A percentile compares a stretch with the other conserved stretches of the same genome.
Evolutionary conservation across 2,329 filamentous ascomycete species (phyloP).

Genomic region (Monosporascus sp.): DNA sequence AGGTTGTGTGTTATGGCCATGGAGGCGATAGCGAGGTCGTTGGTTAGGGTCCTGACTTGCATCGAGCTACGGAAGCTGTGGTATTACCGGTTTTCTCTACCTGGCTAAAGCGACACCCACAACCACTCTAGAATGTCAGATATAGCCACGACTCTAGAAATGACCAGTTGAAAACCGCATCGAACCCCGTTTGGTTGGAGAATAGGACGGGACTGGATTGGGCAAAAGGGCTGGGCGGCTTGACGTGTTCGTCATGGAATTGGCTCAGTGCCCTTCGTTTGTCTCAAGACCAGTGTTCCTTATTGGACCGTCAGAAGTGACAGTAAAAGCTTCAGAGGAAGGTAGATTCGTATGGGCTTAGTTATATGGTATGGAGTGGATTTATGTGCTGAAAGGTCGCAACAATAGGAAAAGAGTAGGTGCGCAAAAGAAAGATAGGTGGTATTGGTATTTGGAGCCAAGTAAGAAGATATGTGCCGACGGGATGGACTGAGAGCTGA

Average conservation of each 20-base stretch:
- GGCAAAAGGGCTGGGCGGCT: background rate
- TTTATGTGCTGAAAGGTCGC: background rate
- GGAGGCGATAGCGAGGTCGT: no score
- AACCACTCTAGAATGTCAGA: no score
- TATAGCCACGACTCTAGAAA: no score
- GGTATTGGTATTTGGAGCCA: background rate
- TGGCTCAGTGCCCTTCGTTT: conserved; percentile 2
- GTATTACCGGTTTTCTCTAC: no score
- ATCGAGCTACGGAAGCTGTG: no score
- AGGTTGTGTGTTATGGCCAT: no score
- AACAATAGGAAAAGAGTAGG: background rate
- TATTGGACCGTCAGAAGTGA: conserved; percentile 6
- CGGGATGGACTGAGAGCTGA: no score
- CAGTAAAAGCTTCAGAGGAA: background rate
- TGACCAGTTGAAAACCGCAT: background rate
- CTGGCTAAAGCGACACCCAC: no score
- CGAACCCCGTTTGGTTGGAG: background rate
- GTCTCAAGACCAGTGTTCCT: conserved; percentile 13
- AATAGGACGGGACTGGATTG: background rate
- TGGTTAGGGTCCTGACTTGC: no score
- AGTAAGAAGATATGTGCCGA: no score
- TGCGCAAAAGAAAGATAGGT: background rate
- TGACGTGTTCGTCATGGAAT: background rate
- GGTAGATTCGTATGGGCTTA: background rate
- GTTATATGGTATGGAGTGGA: background rate